Base-by-base conservation (phyloP, 2,329 filamentous ascomycete species). In the Pseudogymnoascus destructans region DNA sequence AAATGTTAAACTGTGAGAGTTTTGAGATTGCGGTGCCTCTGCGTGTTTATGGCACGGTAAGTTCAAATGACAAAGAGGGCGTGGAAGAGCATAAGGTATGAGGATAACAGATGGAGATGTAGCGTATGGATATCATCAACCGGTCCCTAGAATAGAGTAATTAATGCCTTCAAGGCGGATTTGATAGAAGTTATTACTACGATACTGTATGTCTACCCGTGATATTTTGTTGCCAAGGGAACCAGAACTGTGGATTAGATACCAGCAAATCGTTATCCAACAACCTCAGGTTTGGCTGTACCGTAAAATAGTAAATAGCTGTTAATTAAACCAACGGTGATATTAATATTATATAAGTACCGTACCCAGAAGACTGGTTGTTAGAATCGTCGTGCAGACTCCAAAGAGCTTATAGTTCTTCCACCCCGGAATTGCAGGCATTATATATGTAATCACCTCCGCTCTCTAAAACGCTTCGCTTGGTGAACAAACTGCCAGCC, bases 21-120 rank as follows among this genome's bases (percentile, higher is more conserved):
- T 95, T 95, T 71, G 90, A 95, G 71, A 87, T 95, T 49, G 82
- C 84, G 32, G 89, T 95, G 49, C 90, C 90, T 23, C 74, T 96
- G 63, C 81, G 83, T 56, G 87, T 96, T 8, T 95, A 95, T 67
- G 82, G 82, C 38, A 79, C 80, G 15, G 61, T 61, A n/a, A 62
- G 63, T 15, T 63, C 63, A 59, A 59, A 59, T 9, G 66, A 67
- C 32, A 61, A 57, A 49, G 64, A 66, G 55, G 66, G 25, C 19
- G 56, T 30, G 21, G 33, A 30, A 49, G 56, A 40, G 36, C 36
- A 40, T 21, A 56, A 38, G 30, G 54, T 56, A 21, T 56, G 32
- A 36, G 30, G 32, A 56, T 55, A 30, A 32, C 25, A 13, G 8
- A 30, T 30, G 46, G 46, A 13, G 9, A 30, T 30, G n/a, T 19